Conservation (phyloP, 1,139 yeast species). For the Geotrichum australiense region DNA sequence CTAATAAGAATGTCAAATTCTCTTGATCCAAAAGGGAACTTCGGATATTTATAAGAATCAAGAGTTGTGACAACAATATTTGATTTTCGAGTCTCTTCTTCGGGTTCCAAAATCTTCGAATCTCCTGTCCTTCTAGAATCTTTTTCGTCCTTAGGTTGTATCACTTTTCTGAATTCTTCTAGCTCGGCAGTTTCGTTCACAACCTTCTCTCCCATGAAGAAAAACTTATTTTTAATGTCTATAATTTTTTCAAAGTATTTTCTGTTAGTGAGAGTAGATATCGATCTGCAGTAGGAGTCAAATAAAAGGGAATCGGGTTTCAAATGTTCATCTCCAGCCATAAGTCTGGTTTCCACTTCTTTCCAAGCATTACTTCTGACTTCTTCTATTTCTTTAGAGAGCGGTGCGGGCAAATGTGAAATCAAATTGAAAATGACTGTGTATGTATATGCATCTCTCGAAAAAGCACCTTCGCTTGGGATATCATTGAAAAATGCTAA, state of each 20-base stretch:
- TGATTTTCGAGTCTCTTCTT: no score
- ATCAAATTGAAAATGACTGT: slow-evolving; percentile 17
- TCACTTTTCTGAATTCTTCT: neutral
- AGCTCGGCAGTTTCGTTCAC: slow-evolving; percentile 2
- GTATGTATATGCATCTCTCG: slow-evolving; percentile 17
- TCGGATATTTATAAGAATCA: neutral
- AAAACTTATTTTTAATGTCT: slow-evolving; percentile 10
- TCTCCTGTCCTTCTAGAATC: no score
- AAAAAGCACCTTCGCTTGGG: slow-evolving; percentile 14
- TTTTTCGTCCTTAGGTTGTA: no score
- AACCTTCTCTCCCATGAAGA: no score
- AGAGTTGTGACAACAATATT: no score
- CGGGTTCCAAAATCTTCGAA: no score
- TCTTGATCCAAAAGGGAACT: slow-evolving; percentile 13
- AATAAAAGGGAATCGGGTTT: slow-evolving; percentile 10
- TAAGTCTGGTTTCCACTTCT: slow-evolving; percentile 11
- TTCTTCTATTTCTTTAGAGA: slow-evolving; percentile 4
- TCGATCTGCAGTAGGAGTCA: slow-evolving; percentile 15
- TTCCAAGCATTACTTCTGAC: slow-evolving; percentile 13
- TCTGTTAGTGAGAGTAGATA: slow-evolving; percentile 10
- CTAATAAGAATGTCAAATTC: slow-evolving; percentile 15
- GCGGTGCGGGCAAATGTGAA: slow-evolving; percentile 13
- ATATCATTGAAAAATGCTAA: slow-evolving; percentile 16
- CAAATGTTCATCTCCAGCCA: slow-evolving; percentile 2
- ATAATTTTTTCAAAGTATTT: slow-evolving; percentile 5